phyloP scores from a whole-genome alignment of 2,329 filamentous ascomycete species.

The Talaromyces islandicus region DNA sequence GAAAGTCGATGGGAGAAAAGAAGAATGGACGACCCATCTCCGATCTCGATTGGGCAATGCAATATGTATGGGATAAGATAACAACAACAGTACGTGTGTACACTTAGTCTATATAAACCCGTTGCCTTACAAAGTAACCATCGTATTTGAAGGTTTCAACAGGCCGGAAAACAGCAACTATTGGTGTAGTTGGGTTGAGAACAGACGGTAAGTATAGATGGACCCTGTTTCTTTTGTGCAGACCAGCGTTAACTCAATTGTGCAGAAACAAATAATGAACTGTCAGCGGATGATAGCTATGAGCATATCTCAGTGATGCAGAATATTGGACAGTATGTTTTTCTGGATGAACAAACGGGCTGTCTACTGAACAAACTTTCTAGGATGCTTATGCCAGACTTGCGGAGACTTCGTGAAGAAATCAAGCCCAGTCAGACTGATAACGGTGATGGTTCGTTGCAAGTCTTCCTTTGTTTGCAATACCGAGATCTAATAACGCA shows the following conservation, averaged over 20 bases:
- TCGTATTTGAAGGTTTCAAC: constrained; percentile 44
- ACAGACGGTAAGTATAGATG: constrained; percentile 55
- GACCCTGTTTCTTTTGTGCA: not conserved
- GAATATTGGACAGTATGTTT: constrained; percentile 56
- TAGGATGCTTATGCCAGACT: constrained; percentile 59
- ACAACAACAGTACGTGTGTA: constrained; percentile 58
- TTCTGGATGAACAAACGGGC: constrained; percentile 20
- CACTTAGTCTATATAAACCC: not conserved
- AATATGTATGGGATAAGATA: constrained; percentile 93
- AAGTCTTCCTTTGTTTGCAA: not conserved
- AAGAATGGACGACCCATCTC: constrained; percentile 66
- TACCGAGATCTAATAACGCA: constrained; percentile 9
- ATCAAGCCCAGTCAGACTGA: constrained; percentile 64
- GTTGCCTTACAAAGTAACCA: not conserved
- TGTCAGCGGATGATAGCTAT: constrained; percentile 65
- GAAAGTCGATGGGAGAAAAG: constrained; percentile 71
- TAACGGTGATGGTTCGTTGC: constrained; percentile 61
- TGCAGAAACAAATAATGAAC: constrained; percentile 59
- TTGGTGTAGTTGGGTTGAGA: constrained; percentile 77
- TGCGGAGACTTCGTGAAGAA: constrained; percentile 57
- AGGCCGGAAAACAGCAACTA: constrained; percentile 66
- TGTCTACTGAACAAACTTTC: not conserved
- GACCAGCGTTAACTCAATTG: not conserved
- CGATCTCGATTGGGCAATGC: constrained; percentile 83
- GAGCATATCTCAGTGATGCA: constrained; percentile 71